Evolutionary conservation across 192 early-diverging fungal genomes (phyloP), one percentile per base, ranked within the genome.

Genomic region (Thoreauomyces humboldtii): DNA sequence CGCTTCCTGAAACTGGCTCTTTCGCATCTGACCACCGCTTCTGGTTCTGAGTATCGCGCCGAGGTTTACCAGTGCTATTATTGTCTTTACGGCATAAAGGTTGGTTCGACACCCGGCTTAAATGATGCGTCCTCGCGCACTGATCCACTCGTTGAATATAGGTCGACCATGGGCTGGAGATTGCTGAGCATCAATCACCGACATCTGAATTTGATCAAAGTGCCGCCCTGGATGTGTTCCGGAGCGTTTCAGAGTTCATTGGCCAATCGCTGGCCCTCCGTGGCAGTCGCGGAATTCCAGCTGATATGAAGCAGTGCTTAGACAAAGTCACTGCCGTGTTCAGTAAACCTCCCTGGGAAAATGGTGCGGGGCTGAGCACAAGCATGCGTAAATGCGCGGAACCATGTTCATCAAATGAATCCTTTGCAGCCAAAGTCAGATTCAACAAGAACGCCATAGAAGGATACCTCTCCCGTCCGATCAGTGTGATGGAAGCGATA

Each of bases 61-160:
- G 75, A 81, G 36, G 67, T 83, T 21, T 87, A 83, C 41, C 88
- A 89, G 61, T 87, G 85, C 45, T 87, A 84, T 45, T 74, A 83
- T 63, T 89, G 88, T 44, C 56, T 89, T 22, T 89, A 86, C 53
- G 79, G 79, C 29, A 62, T 88, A 28, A 77, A 78, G 34, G 86
- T 87, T 78, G 61, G 73, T 65, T n/a, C n/a, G n/a, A n/a, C n/a
- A n/a, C n/a, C n/a, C n/a, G n/a, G n/a, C n/a, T n/a, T n/a, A n/a
- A n/a, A n/a, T n/a, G n/a, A n/a, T n/a, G n/a, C n/a, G n/a, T n/a
- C n/a, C n/a, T n/a, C n/a, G n/a, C n/a, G n/a, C n/a, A n/a, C n/a
- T n/a, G n/a, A n/a, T n/a, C n/a, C n/a, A n/a, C n/a, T n/a, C n/a
- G n/a, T n/a, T n/a, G n/a, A n/a, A n/a, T n/a, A 28, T 3, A 27